These are phyloP conservation scores for Penicillium expansum DNA, from an alignment of 2,329 filamentous ascomycete species.

Conservation along the genomic window DNA sequence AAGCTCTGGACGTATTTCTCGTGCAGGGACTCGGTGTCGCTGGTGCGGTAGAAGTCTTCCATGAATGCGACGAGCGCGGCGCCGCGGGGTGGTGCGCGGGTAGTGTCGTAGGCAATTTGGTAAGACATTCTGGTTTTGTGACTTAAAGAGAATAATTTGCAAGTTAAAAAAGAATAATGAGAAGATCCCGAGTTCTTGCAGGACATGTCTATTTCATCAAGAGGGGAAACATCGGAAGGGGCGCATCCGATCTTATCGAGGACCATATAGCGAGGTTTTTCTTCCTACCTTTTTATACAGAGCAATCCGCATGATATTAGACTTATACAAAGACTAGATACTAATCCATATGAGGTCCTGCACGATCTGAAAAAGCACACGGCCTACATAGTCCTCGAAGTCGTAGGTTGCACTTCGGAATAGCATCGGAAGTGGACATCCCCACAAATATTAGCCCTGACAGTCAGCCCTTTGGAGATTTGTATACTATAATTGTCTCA, in stretches of 20 bases:
- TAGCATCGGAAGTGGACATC: not conserved
- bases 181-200: not conserved
- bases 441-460: not conserved
- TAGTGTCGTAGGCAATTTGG: slow-evolving; percentile 27
- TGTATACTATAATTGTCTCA: not conserved
- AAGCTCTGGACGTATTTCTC: slow-evolving; percentile 37
- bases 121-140: slow-evolving; percentile 31
- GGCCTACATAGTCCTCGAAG: not conserved
- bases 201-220: slow-evolving; percentile 11
- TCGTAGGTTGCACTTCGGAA: not conserved
- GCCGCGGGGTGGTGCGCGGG: slow-evolving; percentile 27
- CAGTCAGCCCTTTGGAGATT: not conserved
- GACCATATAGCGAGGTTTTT: not conserved
- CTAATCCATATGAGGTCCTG: not conserved
- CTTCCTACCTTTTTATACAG: not conserved
- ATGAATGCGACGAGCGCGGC: slow-evolving; percentile 32
- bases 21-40: slow-evolving; percentile 36
- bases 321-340: not conserved
- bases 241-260: slow-evolving; percentile 22
- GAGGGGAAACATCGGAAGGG: slow-evolving; percentile 17
- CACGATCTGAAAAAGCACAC: not conserved
- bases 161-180: not conserved
- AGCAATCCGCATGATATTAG: no score
- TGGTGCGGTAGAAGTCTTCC: slow-evolving; percentile 37
- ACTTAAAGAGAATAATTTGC: not conserved